Base-by-base conservation (phyloP, 2,329 filamentous ascomycete species). In the Ascochyta koolunga region DNA sequence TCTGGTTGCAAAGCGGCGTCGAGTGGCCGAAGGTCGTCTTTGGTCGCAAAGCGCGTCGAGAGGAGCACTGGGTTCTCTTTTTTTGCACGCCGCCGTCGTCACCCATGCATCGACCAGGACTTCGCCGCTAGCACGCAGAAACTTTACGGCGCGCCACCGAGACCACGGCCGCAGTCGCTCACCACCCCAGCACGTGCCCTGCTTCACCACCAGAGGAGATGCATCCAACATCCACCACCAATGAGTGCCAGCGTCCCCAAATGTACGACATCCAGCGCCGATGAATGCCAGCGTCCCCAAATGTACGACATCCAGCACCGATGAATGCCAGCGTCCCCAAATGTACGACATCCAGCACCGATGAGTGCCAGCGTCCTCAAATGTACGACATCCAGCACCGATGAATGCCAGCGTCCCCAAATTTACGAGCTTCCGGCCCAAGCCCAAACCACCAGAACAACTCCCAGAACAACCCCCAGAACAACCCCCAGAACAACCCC, bases 341-440 rank as follows among this genome's bases (percentile, higher is more conserved):
- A 64, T 93, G 93, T 68, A 80, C n/a, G n/a, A n/a, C n/a, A n/a
- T n/a, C n/a, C n/a, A n/a, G n/a, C n/a, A n/a, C n/a, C n/a, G n/a
- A 74, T 71, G 68, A 58, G 58, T 42, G 55, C 69, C 6, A 63
- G 65, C 35, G 79, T 89, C 19, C 89, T 89, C 9, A 91, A 87
- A 64, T 93, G 93, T 68, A 80, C 85, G 18, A 93, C n/a, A n/a
- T n/a, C n/a, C n/a, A n/a, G n/a, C n/a, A n/a, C n/a, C n/a, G n/a
- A n/a, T n/a, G n/a, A n/a, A n/a, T n/a, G 55, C 69, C 7, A 63
- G 65, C 35, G 79, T 89, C 19, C 89, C 90, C 9, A 91, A 87
- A 64, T 93, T 93, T 68, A 80, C 85, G 18, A 93, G 89, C 59
- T 93, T 93, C 78, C 87, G 83, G 61, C 83, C 82, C 56, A 82